phyloP scores from a whole-genome alignment of 108 stramenopile genomes.

The Nitzschia sp. region DNA sequence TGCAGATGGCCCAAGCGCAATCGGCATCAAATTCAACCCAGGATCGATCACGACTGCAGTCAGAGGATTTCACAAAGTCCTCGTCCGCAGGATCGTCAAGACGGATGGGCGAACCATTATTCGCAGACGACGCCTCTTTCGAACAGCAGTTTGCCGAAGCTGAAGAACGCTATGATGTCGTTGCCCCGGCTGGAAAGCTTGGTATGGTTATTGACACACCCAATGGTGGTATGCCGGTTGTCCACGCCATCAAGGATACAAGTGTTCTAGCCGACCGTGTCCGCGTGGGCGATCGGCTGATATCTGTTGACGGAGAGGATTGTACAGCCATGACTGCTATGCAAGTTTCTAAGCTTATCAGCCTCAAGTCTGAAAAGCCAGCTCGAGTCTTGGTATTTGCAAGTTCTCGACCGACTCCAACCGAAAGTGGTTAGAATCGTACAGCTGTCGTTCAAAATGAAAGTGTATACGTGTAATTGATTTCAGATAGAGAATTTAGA shows the following conservation, averaged over 20 bases:
- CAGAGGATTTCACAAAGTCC: slow-evolving; percentile 32
- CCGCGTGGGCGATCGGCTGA: slow-evolving; percentile 69
- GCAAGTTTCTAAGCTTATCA: slow-evolving; percentile 77
- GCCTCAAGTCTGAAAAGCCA: slow-evolving; percentile 45
- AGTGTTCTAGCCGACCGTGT: slow-evolving; percentile 71
- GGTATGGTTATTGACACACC: slow-evolving; percentile 90
- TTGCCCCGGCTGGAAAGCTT: slow-evolving; percentile 72
- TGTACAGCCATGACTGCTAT: slow-evolving; percentile 79
- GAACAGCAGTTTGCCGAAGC: slow-evolving; percentile 54
- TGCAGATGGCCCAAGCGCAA: slow-evolving; percentile 1
- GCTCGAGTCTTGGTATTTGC: slow-evolving; percentile 48
- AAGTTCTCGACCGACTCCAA: slow-evolving; percentile 16
- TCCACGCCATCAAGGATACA: slow-evolving; percentile 84
- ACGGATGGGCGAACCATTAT: slow-evolving; percentile 41
- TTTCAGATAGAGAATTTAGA: too few species aligned
- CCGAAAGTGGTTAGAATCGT: neutral
- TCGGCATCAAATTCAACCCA: neutral
- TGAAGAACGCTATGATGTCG: slow-evolving; percentile 50
- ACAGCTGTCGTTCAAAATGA: neutral
- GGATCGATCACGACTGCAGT: slow-evolving; percentile 14
- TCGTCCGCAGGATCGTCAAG: slow-evolving; percentile 26
- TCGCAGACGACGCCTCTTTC: slow-evolving; percentile 63
- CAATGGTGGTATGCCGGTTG: slow-evolving; percentile 67
- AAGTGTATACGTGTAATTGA: neutral
- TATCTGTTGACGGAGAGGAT: slow-evolving; percentile 83